phyloP scores from a whole-genome alignment of 345 rosid genomes.

The Acer campestre region DNA sequence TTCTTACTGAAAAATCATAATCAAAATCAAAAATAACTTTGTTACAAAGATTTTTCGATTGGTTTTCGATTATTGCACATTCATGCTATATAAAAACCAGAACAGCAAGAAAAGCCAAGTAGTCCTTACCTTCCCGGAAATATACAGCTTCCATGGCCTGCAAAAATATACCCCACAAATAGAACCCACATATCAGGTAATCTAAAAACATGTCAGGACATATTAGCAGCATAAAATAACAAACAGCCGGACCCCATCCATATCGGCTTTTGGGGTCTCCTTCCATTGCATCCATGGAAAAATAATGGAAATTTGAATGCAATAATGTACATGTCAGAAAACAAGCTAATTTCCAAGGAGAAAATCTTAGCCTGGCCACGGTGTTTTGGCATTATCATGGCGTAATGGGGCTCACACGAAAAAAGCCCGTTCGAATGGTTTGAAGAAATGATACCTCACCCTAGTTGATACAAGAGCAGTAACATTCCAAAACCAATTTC shows the following conservation, averaged over 20 bases:
- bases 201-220: background rate
- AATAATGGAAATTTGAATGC: constrained; percentile 19
- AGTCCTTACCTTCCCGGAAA: constrained; percentile 89
- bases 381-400: constrained; percentile 14
- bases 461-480: constrained; percentile 16
- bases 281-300: constrained; percentile 7
- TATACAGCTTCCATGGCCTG: constrained; percentile 93
- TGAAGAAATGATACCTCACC: constrained; percentile 20
- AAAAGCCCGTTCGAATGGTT: constrained; percentile 13
- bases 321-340: constrained; percentile 8
- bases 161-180: constrained; percentile 29
- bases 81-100: background rate
- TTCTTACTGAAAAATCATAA: constrained; percentile 62
- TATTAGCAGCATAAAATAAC: constrained; percentile 12
- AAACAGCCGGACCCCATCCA: constrained; percentile 16
- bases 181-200: constrained; percentile 19
- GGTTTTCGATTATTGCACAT: background rate
- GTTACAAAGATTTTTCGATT: constrained; percentile 1
- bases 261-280: background rate
- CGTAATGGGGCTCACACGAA: constrained; percentile 26
- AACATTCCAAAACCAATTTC: constrained; percentile 23
- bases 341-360: constrained; percentile 17
- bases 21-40: background rate
- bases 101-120: background rate
- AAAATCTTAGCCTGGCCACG: constrained; percentile 14